These are phyloP conservation scores for Phytophthora lateralis DNA, from an alignment of 352 stramenopile genomes.

Conservation along the genomic window DNA sequence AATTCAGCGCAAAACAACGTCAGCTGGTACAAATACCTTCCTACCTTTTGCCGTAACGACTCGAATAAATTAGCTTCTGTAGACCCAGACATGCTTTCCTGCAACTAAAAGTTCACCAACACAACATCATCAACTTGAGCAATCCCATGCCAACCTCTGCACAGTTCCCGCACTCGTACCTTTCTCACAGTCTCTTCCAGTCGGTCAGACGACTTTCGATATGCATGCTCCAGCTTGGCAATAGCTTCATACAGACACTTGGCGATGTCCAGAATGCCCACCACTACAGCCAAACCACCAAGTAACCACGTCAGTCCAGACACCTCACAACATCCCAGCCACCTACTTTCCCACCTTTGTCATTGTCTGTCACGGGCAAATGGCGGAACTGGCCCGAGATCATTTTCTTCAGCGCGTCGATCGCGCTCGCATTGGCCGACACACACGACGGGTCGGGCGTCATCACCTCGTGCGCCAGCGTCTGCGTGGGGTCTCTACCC, in stretches of 20 bases:
- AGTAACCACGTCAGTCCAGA: constrained; percentile 1
- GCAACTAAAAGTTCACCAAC: constrained; percentile 37
- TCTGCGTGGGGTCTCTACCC: constrained; percentile 77
- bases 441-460: constrained; percentile 96
- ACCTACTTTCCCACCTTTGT: constrained; percentile 58
- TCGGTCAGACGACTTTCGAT: constrained; percentile 72
- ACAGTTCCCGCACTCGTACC: constrained; percentile 32
- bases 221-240: constrained; percentile 93
- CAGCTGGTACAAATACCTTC: background rate
- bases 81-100: constrained; percentile 56
- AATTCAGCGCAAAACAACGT: background rate
- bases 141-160: background rate
- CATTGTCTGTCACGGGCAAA: constrained; percentile 93
- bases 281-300: constrained; percentile 56
- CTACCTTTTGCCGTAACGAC: constrained; percentile 81
- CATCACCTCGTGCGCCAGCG: constrained; percentile 92
- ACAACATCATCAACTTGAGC: constrained; percentile 7
- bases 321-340: background rate
- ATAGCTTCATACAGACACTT: constrained; percentile 99
- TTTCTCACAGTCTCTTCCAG: constrained; percentile 82
- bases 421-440: constrained; percentile 89
- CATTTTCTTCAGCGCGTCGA: constrained; percentile 98
- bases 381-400: constrained; percentile 96
- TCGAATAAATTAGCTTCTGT: constrained; percentile 79
- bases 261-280: constrained; percentile 97